phyloP scores from a whole-genome alignment of 805 yeast species.

The Ogataea nitratoaversa region DNA sequence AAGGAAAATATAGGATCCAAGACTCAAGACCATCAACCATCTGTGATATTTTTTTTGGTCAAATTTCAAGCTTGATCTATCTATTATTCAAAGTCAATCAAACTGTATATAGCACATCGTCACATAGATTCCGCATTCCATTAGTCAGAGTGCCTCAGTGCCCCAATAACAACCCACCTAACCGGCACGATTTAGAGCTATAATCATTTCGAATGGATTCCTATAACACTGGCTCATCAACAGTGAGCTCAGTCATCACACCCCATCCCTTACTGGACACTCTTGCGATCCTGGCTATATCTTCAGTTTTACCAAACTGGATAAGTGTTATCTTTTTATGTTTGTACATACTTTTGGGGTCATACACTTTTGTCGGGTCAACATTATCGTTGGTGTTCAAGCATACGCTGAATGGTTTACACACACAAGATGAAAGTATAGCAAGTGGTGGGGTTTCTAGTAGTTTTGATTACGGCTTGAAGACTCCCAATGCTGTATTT shows the following conservation, averaged over 20 bases:
- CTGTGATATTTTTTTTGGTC: too few species aligned
- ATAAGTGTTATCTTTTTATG: slow-evolving; percentile 19
- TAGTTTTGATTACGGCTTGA: neutral
- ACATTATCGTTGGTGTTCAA: slow-evolving; percentile 24
- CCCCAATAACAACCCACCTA: too few species aligned
- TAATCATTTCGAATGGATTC: neutral
- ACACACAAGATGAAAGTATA: slow-evolving; percentile 3
- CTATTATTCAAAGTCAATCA: too few species aligned
- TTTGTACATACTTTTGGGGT: slow-evolving; percentile 23
- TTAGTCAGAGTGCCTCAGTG: too few species aligned
- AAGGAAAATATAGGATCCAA: too few species aligned
- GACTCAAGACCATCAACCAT: too few species aligned
- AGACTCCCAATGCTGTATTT: neutral
- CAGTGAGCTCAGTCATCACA: slow-evolving; percentile 13
- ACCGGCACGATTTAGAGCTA: neutral
- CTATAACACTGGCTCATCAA: neutral
- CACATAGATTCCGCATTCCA: too few species aligned
- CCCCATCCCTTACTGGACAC: slow-evolving; percentile 27
- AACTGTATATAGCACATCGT: too few species aligned
- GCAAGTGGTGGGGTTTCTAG: neutral
- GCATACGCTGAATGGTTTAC: slow-evolving; percentile 21
- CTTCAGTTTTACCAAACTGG: slow-evolving; percentile 27
- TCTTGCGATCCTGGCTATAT: slow-evolving; percentile 23
- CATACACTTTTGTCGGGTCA: slow-evolving; percentile 24
- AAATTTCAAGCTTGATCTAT: too few species aligned